These are phyloP conservation scores for Achaetomiella virescens DNA, from an alignment of 495 filamentous ascomycete species.

Conservation along the genomic window DNA sequence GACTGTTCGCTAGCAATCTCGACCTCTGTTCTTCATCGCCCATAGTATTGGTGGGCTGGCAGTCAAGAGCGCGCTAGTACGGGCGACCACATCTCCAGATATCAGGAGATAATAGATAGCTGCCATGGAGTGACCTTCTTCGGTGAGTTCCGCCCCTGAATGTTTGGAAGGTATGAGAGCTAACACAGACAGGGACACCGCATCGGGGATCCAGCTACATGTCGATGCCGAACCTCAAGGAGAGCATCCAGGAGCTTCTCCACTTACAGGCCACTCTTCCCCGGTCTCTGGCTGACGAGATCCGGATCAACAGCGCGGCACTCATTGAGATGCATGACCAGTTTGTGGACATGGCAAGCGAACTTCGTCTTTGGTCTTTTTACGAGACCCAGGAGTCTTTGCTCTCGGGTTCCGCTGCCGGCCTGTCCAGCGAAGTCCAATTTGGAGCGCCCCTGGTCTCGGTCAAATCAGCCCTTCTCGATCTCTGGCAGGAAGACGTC, in stretches of 20 bases:
- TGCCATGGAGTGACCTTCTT: constrained; percentile 60
- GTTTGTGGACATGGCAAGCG: constrained; percentile 54
- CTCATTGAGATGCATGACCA: constrained; percentile 47
- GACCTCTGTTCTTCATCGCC: constrained; percentile 58
- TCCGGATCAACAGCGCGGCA: constrained; percentile 43
- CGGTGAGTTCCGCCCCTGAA: constrained; percentile 27
- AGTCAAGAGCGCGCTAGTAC: constrained; percentile 50
- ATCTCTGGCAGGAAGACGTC: constrained; percentile 51
- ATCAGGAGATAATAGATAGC: constrained; percentile 42
- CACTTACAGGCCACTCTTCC: constrained; percentile 51
- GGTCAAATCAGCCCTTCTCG: constrained; percentile 53
- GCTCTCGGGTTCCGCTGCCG: constrained; percentile 38
- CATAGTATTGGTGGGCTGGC: constrained; percentile 62
- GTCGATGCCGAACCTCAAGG: constrained; percentile 49
- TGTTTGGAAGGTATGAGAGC: neutral
- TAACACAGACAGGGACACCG: constrained; percentile 44
- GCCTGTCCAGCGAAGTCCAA: constrained; percentile 29
- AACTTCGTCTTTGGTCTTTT: constrained; percentile 62
- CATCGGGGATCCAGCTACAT: constrained; percentile 62
- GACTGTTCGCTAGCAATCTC: constrained; percentile 18
- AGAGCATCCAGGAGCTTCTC: constrained; percentile 49
- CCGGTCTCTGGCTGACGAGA: constrained; percentile 40
- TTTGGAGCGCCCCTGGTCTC: constrained; percentile 56
- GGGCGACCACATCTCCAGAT: constrained; percentile 38
- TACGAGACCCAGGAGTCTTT: constrained; percentile 59